Evolutionary conservation across 306 rosid species (phyloP).

Genomic region (Quercus ilex): DNA sequence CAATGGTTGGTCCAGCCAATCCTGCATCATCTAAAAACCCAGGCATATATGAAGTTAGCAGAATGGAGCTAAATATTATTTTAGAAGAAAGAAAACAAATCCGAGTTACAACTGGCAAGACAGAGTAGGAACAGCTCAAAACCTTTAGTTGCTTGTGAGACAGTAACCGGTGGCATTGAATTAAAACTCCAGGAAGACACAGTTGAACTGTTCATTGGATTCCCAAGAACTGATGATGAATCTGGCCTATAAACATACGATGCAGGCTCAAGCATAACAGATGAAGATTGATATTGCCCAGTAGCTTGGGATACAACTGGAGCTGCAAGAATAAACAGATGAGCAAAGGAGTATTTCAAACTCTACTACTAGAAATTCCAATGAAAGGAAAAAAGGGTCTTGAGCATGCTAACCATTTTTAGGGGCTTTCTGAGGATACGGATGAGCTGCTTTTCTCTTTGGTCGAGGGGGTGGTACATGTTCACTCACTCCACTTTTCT

Average conservation of each 20-base stretch:
- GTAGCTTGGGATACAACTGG: constrained; percentile 40
- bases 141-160: constrained; percentile 65
- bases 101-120: neutral
- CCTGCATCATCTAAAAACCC: constrained; percentile 49
- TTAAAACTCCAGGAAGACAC: constrained; percentile 63
- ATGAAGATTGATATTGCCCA: constrained; percentile 51
- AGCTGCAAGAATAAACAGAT: constrained; percentile 36
- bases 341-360: constrained; percentile 8
- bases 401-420: constrained; percentile 48
- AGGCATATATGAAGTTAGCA: neutral
- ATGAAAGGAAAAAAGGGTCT: neutral
- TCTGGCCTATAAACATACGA: constrained; percentile 44
- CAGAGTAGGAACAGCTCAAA: constrained; percentile 17
- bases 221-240: constrained; percentile 58
- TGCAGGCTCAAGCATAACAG: constrained; percentile 52
- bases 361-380: neutral
- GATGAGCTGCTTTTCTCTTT: constrained; percentile 91
- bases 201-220: constrained; percentile 47
- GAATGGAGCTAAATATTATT: neutral
- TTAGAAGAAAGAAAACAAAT: neutral
- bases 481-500: constrained; percentile 84
- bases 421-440: constrained; percentile 96
- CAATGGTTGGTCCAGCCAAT: constrained; percentile 37
- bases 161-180: constrained; percentile 38
- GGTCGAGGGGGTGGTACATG: constrained; percentile 98